Percentiles rank a stretch among this genome's conserved stretches.
Evolutionary conservation across 2,329 filamentous ascomycete species (phyloP).

Genomic region (Geoglossum cookeanum): DNA sequence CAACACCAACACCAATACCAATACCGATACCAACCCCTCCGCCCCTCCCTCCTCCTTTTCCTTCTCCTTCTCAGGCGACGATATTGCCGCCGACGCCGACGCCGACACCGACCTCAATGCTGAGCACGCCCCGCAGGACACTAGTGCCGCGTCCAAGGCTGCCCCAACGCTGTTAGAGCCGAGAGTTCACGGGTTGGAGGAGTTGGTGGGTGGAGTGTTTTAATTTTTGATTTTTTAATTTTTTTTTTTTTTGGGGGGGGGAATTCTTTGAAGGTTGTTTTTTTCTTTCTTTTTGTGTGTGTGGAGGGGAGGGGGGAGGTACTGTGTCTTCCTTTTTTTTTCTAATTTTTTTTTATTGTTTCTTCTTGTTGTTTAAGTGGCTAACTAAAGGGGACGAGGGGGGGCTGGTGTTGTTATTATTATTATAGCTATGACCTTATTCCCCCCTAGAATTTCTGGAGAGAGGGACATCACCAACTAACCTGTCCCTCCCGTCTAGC

Average conservation of each 20-base stretch:
- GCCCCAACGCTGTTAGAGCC: not conserved
- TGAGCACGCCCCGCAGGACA: not conserved
- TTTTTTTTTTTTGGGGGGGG: not conserved
- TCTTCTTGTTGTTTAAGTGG: too few species aligned
- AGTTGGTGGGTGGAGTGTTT: conserved; percentile 1
- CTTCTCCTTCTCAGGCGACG: conserved; percentile 39
- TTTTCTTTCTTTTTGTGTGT: not conserved
- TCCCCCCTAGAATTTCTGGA: not conserved
- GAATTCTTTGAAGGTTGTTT: too few species aligned
- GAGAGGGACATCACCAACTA: not conserved
- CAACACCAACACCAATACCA: too few species aligned
- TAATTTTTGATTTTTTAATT: not conserved
- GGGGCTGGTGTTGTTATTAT: too few species aligned
- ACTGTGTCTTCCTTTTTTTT: not conserved
- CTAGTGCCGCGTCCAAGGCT: not conserved
- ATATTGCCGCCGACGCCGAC: conserved; percentile 20
- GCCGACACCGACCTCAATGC: conserved; percentile 16
- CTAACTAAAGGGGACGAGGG: too few species aligned
- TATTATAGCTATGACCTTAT: not conserved
- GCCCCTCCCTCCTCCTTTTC: too few species aligned
- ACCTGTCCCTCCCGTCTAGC: conserved; percentile 18
- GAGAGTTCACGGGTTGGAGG: not conserved
- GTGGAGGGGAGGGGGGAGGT: not conserved
- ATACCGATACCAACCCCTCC: too few species aligned
- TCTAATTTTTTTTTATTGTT: not conserved